Conservation (phyloP, 2,329 filamentous ascomycete species). For the Diaporthe australafricana region DNA sequence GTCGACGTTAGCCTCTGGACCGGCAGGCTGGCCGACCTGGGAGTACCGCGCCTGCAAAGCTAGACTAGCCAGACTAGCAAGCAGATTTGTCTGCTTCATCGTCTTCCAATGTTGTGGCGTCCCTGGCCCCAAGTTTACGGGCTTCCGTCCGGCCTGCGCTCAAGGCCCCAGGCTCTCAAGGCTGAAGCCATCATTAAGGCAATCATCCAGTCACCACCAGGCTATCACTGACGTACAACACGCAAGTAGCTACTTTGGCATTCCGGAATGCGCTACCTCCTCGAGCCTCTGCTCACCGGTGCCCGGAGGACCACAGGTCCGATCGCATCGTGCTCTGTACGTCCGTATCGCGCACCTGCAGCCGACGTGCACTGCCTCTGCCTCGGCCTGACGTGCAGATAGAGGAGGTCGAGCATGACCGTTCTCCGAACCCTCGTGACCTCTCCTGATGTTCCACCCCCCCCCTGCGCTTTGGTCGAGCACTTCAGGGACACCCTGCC, state of each 20-base stretch:
- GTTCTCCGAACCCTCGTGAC: constrained; percentile 15
- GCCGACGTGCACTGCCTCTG: neutral
- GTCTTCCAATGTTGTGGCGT: too few species aligned
- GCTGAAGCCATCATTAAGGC: too few species aligned
- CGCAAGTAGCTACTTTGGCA: neutral
- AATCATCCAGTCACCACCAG: too few species aligned
- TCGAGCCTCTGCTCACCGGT: neutral
- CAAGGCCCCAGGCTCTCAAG: neutral
- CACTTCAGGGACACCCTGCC: neutral
- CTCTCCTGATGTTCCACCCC: neutral
- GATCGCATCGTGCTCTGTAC: neutral
- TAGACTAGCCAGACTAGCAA: neutral
- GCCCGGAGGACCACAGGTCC: neutral
- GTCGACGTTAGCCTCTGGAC: neutral
- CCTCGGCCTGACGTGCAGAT: constrained; percentile 2
- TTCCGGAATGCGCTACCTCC: neutral
- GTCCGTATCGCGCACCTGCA: neutral
- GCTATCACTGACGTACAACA: neutral
- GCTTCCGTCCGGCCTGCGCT: neutral
- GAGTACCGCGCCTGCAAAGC: neutral
- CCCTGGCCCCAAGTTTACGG: too few species aligned
- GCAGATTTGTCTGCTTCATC: neutral
- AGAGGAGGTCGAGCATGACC: neutral
- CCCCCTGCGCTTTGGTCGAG: neutral
- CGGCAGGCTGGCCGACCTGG: neutral